Evolutionary conservation across 495 filamentous ascomycete species (phyloP), one percentile per base, ranked within the genome.

Genomic region (Articulospora tetracladia): DNA sequence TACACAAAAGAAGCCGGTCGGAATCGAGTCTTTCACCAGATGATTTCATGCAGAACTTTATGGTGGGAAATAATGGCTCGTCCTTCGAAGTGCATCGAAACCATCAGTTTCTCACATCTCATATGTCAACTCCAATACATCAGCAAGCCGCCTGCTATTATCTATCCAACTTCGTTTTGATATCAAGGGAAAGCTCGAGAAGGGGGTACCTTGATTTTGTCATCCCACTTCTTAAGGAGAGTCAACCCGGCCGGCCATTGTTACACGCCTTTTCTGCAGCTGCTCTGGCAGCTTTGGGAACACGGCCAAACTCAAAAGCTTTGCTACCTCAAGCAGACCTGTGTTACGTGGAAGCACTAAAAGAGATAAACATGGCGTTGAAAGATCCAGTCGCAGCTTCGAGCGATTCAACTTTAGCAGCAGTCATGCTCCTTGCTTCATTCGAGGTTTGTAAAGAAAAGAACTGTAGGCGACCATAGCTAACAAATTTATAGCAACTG

Each of bases 201-300:
- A 61, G 77, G n/a, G 83, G 82, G 0, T 83, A 77, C 60, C 69
- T 84, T 69, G 83, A 86, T 32, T 82, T 81, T 49, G 60, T 88
- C 2, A 70, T 87, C 0, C 77, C 78, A 15, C 71, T 83, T 15
- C 75, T 85, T 46, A 74, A 77, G 13, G 59, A 76, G 17, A 67
- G 78, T 15, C 61, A 57, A 7, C 57, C 71, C 7, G 74, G 72
- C 7, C 79, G 72, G 10, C 75, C 79, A 46, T 64, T 89, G 4
- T 72, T 76, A 19, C 72, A 80, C 22, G 81, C 82, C 32, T 85
- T 86, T 46, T 76, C 85, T 50, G 85, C 86, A 1, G 82, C 86
- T 58, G 77, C 85, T n/a, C 73, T 85, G 55, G 82, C 82, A 22
- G 79, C 79, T 70, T 70, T 71, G 64, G 76, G 61, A 58, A 85